These are phyloP conservation scores for Lactarius hatsudake DNA, from an alignment of 768 basidiomycete genomes.

Conservation along the genomic window DNA sequence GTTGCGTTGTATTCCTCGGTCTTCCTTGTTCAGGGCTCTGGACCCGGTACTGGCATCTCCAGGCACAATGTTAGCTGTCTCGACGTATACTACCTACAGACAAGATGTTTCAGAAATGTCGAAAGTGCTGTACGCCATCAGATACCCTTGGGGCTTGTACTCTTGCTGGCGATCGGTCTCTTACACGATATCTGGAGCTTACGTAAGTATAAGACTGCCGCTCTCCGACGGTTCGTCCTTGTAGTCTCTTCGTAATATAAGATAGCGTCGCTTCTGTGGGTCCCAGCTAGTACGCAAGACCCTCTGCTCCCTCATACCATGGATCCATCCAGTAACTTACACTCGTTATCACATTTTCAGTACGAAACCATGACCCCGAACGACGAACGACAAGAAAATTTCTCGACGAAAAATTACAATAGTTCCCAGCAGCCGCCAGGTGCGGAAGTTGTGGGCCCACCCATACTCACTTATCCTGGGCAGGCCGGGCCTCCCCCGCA, in stretches of 20 bases:
- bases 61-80: slow-evolving; percentile 11
- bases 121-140: not conserved
- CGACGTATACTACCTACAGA: not conserved
- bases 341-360: not conserved
- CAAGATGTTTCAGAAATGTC: not conserved
- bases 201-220: not conserved
- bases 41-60: slow-evolving; percentile 14
- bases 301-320: not conserved
- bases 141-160: not conserved
- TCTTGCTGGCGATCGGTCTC: not conserved
- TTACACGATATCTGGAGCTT: not conserved
- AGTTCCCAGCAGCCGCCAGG: slow-evolving; percentile 2
- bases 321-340: slow-evolving; percentile 4
- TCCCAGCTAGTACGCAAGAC: not conserved
- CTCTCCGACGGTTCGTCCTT: not conserved
- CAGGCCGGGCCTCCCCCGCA: not conserved
- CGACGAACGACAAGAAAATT: slow-evolving; percentile 2
- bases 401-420: not conserved
- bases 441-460: not conserved
- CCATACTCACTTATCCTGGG: not conserved
- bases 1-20: not conserved
- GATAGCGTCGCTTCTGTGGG: not conserved
- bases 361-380: slow-evolving; percentile 1
- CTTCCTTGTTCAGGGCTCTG: slow-evolving; percentile 8
- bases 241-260: slow-evolving; percentile 13